A percentile compares a stretch with the other conserved stretches of the same genome.
phyloP scores from a whole-genome alignment of 1,284 basidiomycete species.

The Ceratobasidium sp. region DNA sequence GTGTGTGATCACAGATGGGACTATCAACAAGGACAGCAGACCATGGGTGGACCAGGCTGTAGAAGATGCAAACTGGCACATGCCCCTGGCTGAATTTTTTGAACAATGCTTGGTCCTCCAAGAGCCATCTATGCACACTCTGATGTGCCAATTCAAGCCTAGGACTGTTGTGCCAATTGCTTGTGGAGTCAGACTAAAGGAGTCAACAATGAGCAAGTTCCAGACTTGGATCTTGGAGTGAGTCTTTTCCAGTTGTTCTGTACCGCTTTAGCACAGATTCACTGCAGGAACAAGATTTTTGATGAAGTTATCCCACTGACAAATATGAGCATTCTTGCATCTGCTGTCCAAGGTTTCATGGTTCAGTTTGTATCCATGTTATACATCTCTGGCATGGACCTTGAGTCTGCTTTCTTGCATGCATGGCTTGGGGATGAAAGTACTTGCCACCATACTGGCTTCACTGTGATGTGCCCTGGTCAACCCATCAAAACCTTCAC shows the following conservation, averaged over 20 bases:
- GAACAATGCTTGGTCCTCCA: neutral
- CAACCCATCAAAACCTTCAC: neutral
- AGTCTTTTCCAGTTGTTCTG: neutral
- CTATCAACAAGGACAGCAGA: neutral
- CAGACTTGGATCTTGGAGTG: neutral
- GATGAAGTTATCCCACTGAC: neutral
- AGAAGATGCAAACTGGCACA: neutral
- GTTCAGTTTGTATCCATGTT: neutral
- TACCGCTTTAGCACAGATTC: neutral
- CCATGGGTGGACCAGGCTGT: neutral
- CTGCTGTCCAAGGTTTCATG: neutral
- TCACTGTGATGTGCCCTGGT: neutral
- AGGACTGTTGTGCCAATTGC: neutral
- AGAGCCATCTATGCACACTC: neutral
- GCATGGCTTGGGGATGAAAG: neutral
- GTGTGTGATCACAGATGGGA: neutral
- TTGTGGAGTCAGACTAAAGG: neutral
- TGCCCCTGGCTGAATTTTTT: neutral
- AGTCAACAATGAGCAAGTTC: neutral
- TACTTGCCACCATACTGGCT: neutral
- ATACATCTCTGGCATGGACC: neutral
- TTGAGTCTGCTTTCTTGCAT: neutral
- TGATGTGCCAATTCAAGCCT: neutral
- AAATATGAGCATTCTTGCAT: neutral
- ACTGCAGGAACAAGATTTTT: neutral